Percentiles rank a stretch among this genome's conserved stretches.
Evolutionary conservation across 768 basidiomycete genomes (phyloP).

Genomic region (Suillus occidentalis): DNA sequence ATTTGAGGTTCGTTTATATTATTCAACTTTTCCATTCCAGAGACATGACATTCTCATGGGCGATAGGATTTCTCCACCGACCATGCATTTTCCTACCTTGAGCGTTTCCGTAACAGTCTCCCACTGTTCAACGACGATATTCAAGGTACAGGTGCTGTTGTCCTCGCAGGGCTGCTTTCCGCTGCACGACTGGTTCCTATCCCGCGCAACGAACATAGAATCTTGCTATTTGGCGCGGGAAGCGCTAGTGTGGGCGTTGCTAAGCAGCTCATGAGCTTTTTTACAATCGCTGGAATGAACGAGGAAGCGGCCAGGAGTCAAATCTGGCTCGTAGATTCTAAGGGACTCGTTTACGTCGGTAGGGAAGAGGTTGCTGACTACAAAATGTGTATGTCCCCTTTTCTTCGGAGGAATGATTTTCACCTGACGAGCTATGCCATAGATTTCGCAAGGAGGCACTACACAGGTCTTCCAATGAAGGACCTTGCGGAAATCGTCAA

Average conservation of each 20-base stretch:
- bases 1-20: slow-evolving; percentile 57
- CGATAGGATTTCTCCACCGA: slow-evolving; percentile 86
- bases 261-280: slow-evolving; percentile 86
- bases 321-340: slow-evolving; percentile 85
- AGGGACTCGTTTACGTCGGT: slow-evolving; percentile 78
- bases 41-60: background rate
- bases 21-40: background rate
- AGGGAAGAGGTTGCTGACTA: slow-evolving; percentile 76
- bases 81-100: slow-evolving; percentile 85
- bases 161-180: slow-evolving; percentile 86
- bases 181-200: slow-evolving; percentile 75
- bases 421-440: slow-evolving; percentile 10
- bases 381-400: slow-evolving; percentile 64
- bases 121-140: slow-evolving; percentile 91
- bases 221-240: slow-evolving; percentile 92
- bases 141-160: slow-evolving; percentile 89
- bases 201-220: slow-evolving; percentile 71
- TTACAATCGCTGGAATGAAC: slow-evolving; percentile 75
- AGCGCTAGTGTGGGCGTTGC: slow-evolving; percentile 92
- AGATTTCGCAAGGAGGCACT: slow-evolving; percentile 85
- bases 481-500: slow-evolving; percentile 75
- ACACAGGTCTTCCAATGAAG: slow-evolving; percentile 72
- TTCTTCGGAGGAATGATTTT: slow-evolving; percentile 3
- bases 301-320: slow-evolving; percentile 72
- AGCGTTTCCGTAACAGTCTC: slow-evolving; percentile 71